Conservation (phyloP, 2,329 filamentous ascomycete genomes). For the Botrytis pseudocinerea region DNA sequence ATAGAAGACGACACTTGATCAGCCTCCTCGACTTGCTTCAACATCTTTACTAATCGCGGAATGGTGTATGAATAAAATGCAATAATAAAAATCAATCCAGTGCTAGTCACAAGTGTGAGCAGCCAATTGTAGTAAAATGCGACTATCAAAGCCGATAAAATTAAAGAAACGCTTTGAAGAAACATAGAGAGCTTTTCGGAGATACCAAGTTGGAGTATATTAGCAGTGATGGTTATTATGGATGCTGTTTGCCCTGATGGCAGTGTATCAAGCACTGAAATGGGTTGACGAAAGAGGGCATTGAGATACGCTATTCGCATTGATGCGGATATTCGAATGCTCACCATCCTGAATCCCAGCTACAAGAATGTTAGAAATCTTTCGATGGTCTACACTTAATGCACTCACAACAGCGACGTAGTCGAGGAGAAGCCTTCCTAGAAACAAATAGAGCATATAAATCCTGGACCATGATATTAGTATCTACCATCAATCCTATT, state of each 20-base stretch:
- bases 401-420: conserved; percentile 54
- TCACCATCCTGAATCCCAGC: conserved; percentile 57
- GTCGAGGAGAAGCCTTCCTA: conserved; percentile 54
- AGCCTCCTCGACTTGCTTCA: conserved; percentile 49
- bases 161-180: conserved; percentile 55
- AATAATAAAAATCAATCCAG: conserved; percentile 55
- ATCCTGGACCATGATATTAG: conserved; percentile 45
- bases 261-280: conserved; percentile 68
- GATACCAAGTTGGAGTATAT: conserved; percentile 61
- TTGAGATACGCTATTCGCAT: conserved; percentile 65
- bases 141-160: conserved; percentile 54
- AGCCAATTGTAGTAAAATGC: conserved; percentile 59
- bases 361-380: conserved; percentile 12
- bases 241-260: conserved; percentile 60
- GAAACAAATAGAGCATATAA: conserved; percentile 60
- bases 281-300: conserved; percentile 62
- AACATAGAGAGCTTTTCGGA: conserved; percentile 61
- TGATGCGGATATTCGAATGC: conserved; percentile 58
- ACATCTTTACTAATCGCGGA: conserved; percentile 56
- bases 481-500: conserved; percentile 23
- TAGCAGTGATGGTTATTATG: conserved; percentile 66
- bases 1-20: conserved; percentile 60
- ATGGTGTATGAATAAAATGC: conserved; percentile 53
- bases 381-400: neutral
- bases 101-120: conserved; percentile 58